A percentile compares a stretch with the other conserved stretches of the same genome.
Evolutionary conservation across 192 early-diverging fungal species (phyloP).

Genomic region (Entomortierella beljakovae): DNA sequence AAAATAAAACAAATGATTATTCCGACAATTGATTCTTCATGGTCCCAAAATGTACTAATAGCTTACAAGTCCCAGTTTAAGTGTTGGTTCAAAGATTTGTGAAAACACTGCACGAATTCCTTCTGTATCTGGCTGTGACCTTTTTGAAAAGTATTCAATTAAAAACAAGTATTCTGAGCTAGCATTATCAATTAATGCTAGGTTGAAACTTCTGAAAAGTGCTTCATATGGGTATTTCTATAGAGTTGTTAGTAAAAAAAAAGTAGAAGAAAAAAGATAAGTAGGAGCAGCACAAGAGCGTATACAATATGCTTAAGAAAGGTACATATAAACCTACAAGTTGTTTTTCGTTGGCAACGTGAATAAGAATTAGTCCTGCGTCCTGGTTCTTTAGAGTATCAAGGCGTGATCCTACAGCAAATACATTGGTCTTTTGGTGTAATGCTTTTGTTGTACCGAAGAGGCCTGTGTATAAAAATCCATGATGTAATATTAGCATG

Average conservation of each 20-base stretch:
- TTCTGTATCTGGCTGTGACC: constrained; percentile 71
- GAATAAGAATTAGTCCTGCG: constrained; percentile 88
- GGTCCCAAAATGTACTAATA: no score
- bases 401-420: constrained; percentile 86
- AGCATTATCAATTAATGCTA: constrained; percentile 94
- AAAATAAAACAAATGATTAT: no score
- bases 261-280: neutral
- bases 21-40: no score
- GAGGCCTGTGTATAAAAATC: constrained; percentile 53
- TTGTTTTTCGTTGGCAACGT: constrained; percentile 82
- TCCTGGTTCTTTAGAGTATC: constrained; percentile 79
- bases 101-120: constrained; percentile 77
- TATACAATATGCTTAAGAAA: no score
- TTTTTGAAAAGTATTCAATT: constrained; percentile 88
- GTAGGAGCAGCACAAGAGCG: no score
- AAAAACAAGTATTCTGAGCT: constrained; percentile 95
- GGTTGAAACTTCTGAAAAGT: constrained; percentile 91
- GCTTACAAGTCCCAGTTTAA: constrained; percentile 75
- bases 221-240: constrained; percentile 89
- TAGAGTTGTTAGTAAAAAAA: neutral
- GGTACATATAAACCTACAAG: constrained; percentile 56
- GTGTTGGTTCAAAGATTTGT: constrained; percentile 91
- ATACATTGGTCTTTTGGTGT: constrained; percentile 87
- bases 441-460: constrained; percentile 77
- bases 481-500: no score